Evolutionary conservation across 2,329 filamentous ascomycete species (phyloP).

Genomic region (Colletotrichum musicola): DNA sequence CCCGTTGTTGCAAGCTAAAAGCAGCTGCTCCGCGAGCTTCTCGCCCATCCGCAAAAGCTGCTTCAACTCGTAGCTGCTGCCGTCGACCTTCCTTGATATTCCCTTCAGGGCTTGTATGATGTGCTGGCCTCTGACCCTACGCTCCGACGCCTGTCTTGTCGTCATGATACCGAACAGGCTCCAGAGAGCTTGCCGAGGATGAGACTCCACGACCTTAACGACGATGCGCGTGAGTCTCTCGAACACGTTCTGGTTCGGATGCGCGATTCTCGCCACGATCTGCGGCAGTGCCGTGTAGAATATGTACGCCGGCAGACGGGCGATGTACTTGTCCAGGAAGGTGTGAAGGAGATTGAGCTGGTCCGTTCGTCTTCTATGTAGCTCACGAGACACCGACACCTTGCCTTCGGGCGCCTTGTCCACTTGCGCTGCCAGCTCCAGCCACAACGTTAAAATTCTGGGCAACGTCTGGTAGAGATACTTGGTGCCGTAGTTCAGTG

Average conservation of each 20-base stretch:
- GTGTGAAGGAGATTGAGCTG: constrained; percentile 78
- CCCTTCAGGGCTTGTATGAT: constrained; percentile 65
- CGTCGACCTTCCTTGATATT: constrained; percentile 65
- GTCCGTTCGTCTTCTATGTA: constrained; percentile 69
- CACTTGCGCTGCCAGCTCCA: constrained; percentile 86
- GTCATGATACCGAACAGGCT: constrained; percentile 89
- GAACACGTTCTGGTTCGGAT: constrained; percentile 83
- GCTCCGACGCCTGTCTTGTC: constrained; percentile 77
- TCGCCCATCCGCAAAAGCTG: constrained; percentile 82
- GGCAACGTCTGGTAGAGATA: constrained; percentile 96
- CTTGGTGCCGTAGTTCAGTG: constrained; percentile 89
- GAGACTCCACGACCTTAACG: constrained; percentile 84
- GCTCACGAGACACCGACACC: constrained; percentile 64
- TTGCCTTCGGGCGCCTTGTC: constrained; percentile 71
- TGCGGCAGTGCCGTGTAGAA: constrained; percentile 90
- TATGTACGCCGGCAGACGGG: constrained; percentile 78
- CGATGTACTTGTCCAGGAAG: constrained; percentile 84
- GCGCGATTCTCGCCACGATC: constrained; percentile 94
- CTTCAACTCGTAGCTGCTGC: constrained; percentile 71
- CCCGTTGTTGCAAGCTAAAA: constrained; percentile 83
- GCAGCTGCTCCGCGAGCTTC: constrained; percentile 83
- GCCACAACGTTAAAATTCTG: constrained; percentile 91
- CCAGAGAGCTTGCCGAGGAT: constrained; percentile 94
- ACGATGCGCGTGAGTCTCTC: constrained; percentile 84
- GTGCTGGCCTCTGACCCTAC: constrained; percentile 65